Conservation (phyloP, 129 eudicot genomes). For the Logfia minima region DNA sequence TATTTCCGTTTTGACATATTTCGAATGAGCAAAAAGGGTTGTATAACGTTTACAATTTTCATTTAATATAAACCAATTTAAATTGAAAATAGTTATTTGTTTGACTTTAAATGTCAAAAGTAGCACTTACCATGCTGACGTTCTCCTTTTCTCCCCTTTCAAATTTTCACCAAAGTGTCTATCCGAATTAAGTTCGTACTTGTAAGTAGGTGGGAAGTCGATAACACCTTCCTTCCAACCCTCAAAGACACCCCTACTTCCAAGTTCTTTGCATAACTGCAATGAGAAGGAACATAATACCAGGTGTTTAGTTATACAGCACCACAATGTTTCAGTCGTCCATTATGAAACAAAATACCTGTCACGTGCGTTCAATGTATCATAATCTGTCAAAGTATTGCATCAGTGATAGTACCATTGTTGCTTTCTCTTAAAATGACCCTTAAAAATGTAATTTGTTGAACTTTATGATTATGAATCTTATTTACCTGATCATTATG, state of each 20-base stretch:
- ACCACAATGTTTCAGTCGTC: background rate
- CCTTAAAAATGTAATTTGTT: background rate
- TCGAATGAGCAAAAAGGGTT: too few species aligned
- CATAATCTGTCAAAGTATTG: background rate
- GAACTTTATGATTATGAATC: background rate
- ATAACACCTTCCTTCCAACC: conserved; percentile 93
- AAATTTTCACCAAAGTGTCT: conserved; percentile 74
- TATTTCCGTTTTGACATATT: too few species aligned
- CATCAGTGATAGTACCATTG: background rate
- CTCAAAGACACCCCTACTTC: conserved; percentile 68
- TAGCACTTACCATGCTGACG: conserved; percentile 88
- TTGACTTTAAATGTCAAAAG: conserved; percentile 25
- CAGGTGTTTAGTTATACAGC: background rate
- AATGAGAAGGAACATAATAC: background rate
- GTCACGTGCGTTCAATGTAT: background rate
- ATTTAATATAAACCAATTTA: background rate
- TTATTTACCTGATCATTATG: conserved; percentile 67
- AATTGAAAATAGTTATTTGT: background rate
- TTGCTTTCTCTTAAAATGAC: background rate
- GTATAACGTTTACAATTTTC: too few species aligned
- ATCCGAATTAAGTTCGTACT: conserved; percentile 74
- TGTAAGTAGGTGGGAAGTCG: conserved; percentile 85
- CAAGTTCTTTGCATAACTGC: conserved; percentile 74
- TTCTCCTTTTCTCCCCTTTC: conserved; percentile 86
- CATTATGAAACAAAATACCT: background rate